Evolutionary conservation across 2,329 filamentous ascomycete species (phyloP).

Genomic region (Cytospora piceicola): DNA sequence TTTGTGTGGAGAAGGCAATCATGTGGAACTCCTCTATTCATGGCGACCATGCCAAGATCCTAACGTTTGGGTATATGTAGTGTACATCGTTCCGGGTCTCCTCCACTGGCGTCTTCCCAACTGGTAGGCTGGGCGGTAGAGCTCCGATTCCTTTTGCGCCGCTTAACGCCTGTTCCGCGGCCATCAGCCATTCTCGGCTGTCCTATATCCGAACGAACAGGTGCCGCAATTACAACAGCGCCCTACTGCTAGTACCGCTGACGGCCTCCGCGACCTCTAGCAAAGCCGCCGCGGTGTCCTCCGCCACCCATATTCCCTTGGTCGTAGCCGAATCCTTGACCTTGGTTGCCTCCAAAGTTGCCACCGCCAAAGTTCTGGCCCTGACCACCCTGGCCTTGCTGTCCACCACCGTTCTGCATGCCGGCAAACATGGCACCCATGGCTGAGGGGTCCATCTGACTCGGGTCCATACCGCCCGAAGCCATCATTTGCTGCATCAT

Average conservation of each 20-base stretch:
- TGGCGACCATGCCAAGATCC: not conserved
- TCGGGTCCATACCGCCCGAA: conserved; percentile 64
- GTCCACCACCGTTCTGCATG: conserved; percentile 55
- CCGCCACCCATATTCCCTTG: conserved; percentile 48
- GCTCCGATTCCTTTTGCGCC: not conserved
- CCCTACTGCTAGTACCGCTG: conserved; percentile 31
- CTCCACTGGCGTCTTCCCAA: not conserved
- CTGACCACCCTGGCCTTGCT: conserved; percentile 52
- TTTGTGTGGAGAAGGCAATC: not conserved
- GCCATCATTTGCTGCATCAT: conserved; percentile 74
- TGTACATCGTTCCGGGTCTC: not conserved
- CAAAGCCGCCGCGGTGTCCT: conserved; percentile 37
- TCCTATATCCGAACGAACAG: not conserved
- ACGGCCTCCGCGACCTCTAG: conserved; percentile 39
- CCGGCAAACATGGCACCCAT: conserved; percentile 64
- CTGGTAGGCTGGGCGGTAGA: not conserved
- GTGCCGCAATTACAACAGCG: not conserved
- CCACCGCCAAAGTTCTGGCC: conserved; percentile 55
- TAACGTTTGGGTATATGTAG: conserved; percentile 10
- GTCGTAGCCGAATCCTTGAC: conserved; percentile 55
- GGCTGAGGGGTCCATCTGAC: conserved; percentile 65
- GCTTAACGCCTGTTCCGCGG: not conserved
- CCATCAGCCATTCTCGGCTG: not conserved
- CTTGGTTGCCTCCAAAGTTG: conserved; percentile 57
- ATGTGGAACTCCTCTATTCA: not conserved